phyloP scores from a whole-genome alignment of 768 basidiomycete genomes.

The Kwoniella dejecticola region DNA sequence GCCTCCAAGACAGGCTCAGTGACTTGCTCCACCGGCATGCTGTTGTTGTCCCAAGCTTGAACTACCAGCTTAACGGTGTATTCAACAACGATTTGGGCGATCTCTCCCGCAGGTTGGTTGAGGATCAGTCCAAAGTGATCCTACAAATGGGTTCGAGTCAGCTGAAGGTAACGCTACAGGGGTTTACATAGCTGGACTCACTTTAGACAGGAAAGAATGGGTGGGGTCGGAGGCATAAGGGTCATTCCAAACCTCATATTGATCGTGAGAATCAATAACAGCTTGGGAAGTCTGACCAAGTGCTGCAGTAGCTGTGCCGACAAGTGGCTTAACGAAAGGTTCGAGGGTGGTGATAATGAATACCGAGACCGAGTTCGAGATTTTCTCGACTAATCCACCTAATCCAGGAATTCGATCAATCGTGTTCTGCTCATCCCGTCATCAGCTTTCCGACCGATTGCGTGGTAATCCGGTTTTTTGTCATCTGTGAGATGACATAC shows the following conservation, averaged over 20 bases:
- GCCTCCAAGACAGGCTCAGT: constrained; percentile 51
- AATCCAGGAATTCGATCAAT: constrained; percentile 82
- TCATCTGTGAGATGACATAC: constrained; percentile 35
- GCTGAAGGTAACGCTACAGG: neutral
- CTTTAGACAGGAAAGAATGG: constrained; percentile 67
- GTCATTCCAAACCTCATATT: constrained; percentile 85
- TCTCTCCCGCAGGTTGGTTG: constrained; percentile 74
- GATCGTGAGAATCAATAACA: constrained; percentile 77
- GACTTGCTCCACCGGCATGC: constrained; percentile 42
- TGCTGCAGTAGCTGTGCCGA: constrained; percentile 69
- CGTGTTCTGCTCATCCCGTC: constrained; percentile 37
- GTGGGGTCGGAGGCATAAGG: constrained; percentile 73
- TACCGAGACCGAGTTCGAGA: constrained; percentile 71
- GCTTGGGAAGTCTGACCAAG: constrained; percentile 69
- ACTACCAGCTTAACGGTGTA: constrained; percentile 69
- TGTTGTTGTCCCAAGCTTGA: constrained; percentile 76
- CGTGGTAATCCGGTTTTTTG: too few relatives aligned
- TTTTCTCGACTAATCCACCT: constrained; percentile 69
- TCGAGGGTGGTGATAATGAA: constrained; percentile 79
- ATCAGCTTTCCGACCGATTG: too few relatives aligned
- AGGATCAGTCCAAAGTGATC: constrained; percentile 73
- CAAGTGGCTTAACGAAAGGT: constrained; percentile 76
- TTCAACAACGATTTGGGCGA: constrained; percentile 69
- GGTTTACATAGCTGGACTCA: constrained; percentile 28
- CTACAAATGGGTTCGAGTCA: constrained; percentile 48